These are phyloP conservation scores for Cinchona pubescens DNA, from an alignment of 257 asterid genomes.

Conservation along the genomic window DNA sequence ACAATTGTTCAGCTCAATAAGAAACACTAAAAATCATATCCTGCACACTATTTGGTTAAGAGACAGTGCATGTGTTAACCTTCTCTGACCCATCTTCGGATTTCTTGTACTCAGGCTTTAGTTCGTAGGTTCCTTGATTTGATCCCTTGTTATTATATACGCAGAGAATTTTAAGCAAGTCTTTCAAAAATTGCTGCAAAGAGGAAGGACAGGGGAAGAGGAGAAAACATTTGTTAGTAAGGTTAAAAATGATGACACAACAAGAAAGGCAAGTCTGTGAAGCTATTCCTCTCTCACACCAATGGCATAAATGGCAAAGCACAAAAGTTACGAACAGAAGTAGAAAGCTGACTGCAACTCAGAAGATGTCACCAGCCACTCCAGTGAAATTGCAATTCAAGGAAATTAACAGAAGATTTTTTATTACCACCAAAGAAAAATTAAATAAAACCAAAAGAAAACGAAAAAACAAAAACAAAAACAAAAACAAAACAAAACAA, in stretches of 20 bases:
- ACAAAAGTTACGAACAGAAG: background rate
- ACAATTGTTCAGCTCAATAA: background rate
- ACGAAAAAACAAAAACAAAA: too few species aligned
- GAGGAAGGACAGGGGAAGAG: background rate
- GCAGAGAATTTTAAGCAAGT: constrained; percentile 79
- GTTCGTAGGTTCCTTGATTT: constrained; percentile 87
- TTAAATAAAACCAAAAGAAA: too few species aligned
- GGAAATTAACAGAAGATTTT: too few species aligned
- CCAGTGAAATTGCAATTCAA: background rate
- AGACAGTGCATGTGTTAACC: too few species aligned
- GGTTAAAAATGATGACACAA: background rate
- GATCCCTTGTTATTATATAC: constrained; percentile 85
- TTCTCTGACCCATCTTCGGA: constrained; percentile 42
- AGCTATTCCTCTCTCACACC: background rate
- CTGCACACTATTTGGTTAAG: constrained; percentile 20
- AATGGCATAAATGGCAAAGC: background rate
- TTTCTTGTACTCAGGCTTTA: constrained; percentile 81
- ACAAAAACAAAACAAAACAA: too few species aligned
- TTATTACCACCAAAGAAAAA: too few species aligned
- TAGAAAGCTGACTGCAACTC: background rate
- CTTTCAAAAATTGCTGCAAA: constrained; percentile 85
- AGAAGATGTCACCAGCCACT: background rate
- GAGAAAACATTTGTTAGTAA: background rate
- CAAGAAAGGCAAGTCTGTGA: background rate
- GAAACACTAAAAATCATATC: background rate